phyloP scores from a whole-genome alignment of 2,329 filamentous ascomycete genomes.

The Colletotrichum euphorbiae region DNA sequence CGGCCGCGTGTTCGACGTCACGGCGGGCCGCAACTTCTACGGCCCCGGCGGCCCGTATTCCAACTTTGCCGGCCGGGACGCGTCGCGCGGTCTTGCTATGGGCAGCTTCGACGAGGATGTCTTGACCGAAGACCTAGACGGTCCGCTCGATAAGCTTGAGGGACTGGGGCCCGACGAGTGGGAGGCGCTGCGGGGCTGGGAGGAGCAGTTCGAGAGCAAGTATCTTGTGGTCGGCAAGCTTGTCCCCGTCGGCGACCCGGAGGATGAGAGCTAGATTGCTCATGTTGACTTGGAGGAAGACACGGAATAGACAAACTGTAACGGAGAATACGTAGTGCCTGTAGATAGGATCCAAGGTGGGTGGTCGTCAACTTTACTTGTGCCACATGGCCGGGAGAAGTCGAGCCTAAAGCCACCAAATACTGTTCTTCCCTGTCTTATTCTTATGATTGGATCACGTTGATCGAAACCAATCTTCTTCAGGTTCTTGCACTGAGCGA shows the following conservation, averaged over 20 bases:
- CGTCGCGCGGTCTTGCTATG: conserved; percentile 85
- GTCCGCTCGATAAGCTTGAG: conserved; percentile 80
- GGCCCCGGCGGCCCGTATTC: conserved; percentile 94
- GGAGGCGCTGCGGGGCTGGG: conserved; percentile 90
- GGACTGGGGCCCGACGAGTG: conserved; percentile 80
- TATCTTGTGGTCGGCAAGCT: conserved; percentile 94
- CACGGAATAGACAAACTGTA: not conserved
- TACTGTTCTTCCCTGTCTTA: too few species aligned
- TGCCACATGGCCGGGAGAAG: too few species aligned
- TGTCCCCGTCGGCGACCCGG: conserved; percentile 65
- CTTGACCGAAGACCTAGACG: conserved; percentile 91
- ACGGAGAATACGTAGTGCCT: not conserved
- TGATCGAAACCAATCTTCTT: too few species aligned
- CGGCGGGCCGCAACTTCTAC: conserved; percentile 90
- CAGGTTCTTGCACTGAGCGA: too few species aligned
- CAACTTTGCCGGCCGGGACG: conserved; percentile 96
- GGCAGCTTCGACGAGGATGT: conserved; percentile 96
- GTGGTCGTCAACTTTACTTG: not conserved
- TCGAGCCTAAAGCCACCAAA: too few species aligned
- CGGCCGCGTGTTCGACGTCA: conserved; percentile 91
- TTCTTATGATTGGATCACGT: too few species aligned
- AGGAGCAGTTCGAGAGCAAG: conserved; percentile 92
- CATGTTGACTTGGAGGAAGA: conserved; percentile 51
- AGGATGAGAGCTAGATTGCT: conserved; percentile 48
- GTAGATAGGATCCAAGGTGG: not conserved